Evolutionary conservation across 257 asterid species (phyloP).

Genomic region (Gynochthodes officinalis): DNA sequence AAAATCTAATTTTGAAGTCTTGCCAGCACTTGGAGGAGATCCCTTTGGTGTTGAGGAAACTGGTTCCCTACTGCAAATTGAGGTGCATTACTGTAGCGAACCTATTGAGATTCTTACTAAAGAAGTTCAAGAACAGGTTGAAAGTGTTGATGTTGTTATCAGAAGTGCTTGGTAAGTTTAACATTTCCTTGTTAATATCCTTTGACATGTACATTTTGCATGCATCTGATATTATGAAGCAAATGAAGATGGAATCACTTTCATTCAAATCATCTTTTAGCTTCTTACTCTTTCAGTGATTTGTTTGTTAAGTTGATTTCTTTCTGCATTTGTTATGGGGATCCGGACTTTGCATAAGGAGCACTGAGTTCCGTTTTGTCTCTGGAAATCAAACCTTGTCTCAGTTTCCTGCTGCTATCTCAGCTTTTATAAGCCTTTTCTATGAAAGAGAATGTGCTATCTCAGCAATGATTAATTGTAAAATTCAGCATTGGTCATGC

Average conservation of each 20-base stretch:
- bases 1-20: background rate
- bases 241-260: too few species aligned
- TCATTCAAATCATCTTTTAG: too few species aligned
- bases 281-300: too few species aligned
- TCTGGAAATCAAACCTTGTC: background rate
- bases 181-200: background rate
- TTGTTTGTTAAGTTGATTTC: background rate
- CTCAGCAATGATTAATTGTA: too few species aligned
- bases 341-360: slow-evolving; percentile 1
- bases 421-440: too few species aligned
- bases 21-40: background rate
- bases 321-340: background rate
- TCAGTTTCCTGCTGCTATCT: background rate
- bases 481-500: too few species aligned
- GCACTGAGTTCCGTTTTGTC: background rate
- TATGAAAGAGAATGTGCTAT: too few species aligned
- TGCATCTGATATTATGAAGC: too few species aligned
- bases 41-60: background rate
- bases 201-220: background rate
- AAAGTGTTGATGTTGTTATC: slow-evolving; percentile 10
- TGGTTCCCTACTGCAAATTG: slow-evolving; percentile 3
- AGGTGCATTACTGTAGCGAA: slow-evolving; percentile 11
- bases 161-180: background rate
- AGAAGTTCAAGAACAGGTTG: slow-evolving; percentile 4
- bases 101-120: slow-evolving; percentile 10